phyloP scores from a whole-genome alignment of 805 yeast species.

The Pichia manshurica region DNA sequence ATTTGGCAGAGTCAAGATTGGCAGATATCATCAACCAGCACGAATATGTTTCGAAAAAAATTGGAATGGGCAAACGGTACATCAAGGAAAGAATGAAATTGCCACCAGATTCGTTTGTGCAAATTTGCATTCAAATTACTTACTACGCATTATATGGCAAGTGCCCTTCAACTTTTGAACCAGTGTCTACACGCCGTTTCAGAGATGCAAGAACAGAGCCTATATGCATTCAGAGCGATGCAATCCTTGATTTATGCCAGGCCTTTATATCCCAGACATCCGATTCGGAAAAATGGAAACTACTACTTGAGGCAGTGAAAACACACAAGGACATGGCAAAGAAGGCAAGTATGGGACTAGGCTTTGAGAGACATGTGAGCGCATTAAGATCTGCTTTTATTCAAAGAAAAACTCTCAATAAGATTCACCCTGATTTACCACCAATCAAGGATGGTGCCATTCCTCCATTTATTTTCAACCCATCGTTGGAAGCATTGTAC shows the following conservation, averaged over 20 bases:
- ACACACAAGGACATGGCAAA: constrained; percentile 45
- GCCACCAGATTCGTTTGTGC: constrained; percentile 47
- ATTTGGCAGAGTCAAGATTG: constrained; percentile 51
- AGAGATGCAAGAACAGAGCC: constrained; percentile 66
- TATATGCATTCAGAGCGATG: constrained; percentile 56
- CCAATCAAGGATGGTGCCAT: constrained; percentile 23
- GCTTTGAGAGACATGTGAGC: constrained; percentile 68
- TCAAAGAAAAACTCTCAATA: constrained; percentile 41
- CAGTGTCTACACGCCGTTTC: constrained; percentile 63
- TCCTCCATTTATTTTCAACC: constrained; percentile 44
- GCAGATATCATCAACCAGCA: constrained; percentile 56
- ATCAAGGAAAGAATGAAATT: constrained; percentile 37
- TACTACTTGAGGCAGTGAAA: constrained; percentile 46
- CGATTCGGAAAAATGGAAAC: constrained; percentile 40
- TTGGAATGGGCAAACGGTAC: constrained; percentile 29
- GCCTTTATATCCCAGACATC: constrained; percentile 54
- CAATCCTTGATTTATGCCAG: constrained; percentile 49
- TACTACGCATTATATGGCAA: constrained; percentile 52
- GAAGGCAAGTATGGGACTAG: constrained; percentile 53
- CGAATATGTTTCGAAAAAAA: constrained; percentile 39
- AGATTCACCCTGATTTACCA: constrained; percentile 40
- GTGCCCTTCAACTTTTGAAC: constrained; percentile 35
- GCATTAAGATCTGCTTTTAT: constrained; percentile 55
- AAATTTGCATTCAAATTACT: constrained; percentile 47
- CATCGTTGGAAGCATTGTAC: constrained; percentile 30